Conservation (phyloP, 2,329 filamentous ascomycete genomes). For the Aspergillus hiratsukae region DNA sequence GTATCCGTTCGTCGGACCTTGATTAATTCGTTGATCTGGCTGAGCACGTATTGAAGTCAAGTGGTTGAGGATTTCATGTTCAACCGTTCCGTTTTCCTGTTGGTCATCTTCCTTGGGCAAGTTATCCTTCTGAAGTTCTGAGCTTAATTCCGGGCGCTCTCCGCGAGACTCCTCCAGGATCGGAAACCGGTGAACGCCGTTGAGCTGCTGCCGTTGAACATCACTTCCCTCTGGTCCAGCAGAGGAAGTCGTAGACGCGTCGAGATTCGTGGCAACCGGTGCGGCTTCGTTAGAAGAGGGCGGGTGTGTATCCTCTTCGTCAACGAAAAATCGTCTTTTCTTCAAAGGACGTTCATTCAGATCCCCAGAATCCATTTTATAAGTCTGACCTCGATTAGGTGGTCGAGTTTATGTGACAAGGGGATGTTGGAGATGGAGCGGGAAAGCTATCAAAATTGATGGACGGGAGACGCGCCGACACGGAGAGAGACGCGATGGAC, state of each 20-base stretch:
- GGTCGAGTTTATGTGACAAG: not conserved
- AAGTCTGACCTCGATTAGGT: not conserved
- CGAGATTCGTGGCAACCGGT: conserved; percentile 3
- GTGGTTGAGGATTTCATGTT: not conserved
- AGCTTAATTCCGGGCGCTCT: not conserved
- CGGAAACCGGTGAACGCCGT: not conserved
- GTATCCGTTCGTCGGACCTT: not conserved
- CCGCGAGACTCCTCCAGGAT: not conserved
- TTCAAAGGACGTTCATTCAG: conserved; percentile 54
- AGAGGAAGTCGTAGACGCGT: conserved; percentile 16
- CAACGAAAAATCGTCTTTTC: conserved; percentile 60
- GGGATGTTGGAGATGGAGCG: not conserved
- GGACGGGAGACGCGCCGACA: conserved; percentile 24
- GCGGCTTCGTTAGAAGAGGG: conserved; percentile 11
- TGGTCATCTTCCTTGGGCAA: not conserved
- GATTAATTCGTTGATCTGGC: not conserved
- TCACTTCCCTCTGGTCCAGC: not conserved
- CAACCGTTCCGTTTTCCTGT: not conserved
- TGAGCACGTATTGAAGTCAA: not conserved
- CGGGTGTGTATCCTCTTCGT: conserved; percentile 35
- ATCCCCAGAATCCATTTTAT: conserved; percentile 35
- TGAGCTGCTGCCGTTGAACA: not conserved
- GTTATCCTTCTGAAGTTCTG: not conserved
- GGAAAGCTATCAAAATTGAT: not conserved
- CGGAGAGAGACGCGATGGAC: not conserved